Percentiles rank a stretch among this genome's conserved stretches.
Evolutionary conservation across 2,329 filamentous ascomycete genomes (phyloP).

Genomic region (Colletotrichum sidae): DNA sequence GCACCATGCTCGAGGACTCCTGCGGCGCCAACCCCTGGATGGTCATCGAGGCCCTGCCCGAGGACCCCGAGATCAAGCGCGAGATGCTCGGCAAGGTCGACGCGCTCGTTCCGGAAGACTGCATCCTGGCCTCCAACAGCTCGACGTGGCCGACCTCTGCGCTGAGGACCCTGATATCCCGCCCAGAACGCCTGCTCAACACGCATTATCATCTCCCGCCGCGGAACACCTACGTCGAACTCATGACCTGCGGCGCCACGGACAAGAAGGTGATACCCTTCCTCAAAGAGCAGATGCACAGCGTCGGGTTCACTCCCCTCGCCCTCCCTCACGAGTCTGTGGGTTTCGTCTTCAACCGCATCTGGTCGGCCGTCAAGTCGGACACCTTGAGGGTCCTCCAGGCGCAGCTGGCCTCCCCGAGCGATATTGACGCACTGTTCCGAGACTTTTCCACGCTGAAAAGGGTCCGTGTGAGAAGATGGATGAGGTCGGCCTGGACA

Average conservation of each 20-base stretch:
- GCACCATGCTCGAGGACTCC: conserved; percentile 40
- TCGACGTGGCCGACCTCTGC: conserved; percentile 45
- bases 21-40: conserved; percentile 41
- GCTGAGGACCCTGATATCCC: conserved; percentile 39
- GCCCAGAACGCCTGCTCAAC: conserved; percentile 46
- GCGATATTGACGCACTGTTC: conserved; percentile 48
- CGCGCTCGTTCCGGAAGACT: conserved; percentile 42
- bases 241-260: conserved; percentile 49
- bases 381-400: conserved; percentile 46
- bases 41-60: conserved; percentile 48
- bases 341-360: conserved; percentile 49
- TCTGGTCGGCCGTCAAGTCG: conserved; percentile 50
- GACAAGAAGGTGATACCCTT: conserved; percentile 44
- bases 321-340: conserved; percentile 44
- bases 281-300: conserved; percentile 42
- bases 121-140: conserved; percentile 47
- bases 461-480: conserved; percentile 47
- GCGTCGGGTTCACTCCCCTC: conserved; percentile 44
- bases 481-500: conserved; percentile 49
- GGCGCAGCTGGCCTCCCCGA: conserved; percentile 46
- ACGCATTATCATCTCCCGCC: conserved; percentile 51
- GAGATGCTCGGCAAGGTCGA: conserved; percentile 44
- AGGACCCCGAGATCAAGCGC: conserved; percentile 45
- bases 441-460: conserved; percentile 45
- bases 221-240: conserved; percentile 46